Evolutionary conservation across 106 monocot species (phyloP).

Genomic region (Acorus gramineus): DNA sequence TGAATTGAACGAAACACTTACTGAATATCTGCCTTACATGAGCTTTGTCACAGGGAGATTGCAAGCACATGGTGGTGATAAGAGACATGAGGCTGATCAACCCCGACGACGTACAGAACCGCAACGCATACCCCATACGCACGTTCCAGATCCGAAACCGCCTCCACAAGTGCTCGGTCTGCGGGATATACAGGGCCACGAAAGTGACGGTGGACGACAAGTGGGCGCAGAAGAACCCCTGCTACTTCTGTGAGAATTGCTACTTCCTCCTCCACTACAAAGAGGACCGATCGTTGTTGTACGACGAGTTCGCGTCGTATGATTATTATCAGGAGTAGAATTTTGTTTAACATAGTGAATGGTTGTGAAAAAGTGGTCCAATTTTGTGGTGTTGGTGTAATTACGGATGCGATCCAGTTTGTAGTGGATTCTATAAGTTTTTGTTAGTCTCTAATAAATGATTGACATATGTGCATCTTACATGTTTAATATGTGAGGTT

Average conservation of each 20-base stretch:
- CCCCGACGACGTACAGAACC: constrained; percentile 57
- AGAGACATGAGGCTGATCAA: constrained; percentile 87
- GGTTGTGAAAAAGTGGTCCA: no score
- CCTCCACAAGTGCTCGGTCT: constrained; percentile 55
- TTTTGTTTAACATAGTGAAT: no score
- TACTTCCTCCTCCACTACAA: constrained; percentile 94
- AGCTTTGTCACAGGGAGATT: constrained; percentile 54
- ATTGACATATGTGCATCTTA: no score
- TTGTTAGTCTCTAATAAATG: no score
- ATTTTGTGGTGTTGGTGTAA: no score
- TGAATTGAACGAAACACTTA: no score
- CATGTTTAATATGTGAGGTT: no score
- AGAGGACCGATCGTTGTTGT: constrained; percentile 63
- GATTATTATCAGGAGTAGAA: constrained; percentile 54
- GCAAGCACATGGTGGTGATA: constrained; percentile 75
- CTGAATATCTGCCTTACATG: no score
- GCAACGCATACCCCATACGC: constrained; percentile 56
- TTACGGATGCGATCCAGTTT: no score
- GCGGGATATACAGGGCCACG: constrained; percentile 53
- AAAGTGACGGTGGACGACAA: constrained; percentile 84
- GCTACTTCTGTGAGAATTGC: constrained; percentile 87
- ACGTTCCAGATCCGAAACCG: constrained; percentile 42
- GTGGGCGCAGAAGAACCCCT: constrained; percentile 70
- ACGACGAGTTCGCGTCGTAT: constrained; percentile 46
- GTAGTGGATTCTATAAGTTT: no score